Base-by-base conservation (phyloP, 225 moss, liverwort and hornwort genomes). In the Lunularia cruciata region DNA sequence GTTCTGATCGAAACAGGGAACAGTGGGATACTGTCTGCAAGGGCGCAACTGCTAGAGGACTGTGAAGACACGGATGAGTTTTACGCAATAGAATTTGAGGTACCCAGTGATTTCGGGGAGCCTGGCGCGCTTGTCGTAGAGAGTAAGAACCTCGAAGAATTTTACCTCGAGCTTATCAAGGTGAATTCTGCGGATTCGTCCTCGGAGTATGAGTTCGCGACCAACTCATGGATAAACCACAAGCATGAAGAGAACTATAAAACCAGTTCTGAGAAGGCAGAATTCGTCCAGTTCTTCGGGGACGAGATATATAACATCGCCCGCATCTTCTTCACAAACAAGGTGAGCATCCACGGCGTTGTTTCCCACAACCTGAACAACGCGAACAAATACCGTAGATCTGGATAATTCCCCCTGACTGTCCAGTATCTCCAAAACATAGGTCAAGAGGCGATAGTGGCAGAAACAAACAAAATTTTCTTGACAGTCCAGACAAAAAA, bases 281-380 rank as follows among this genome's bases (percentile, higher is more conserved):
- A n/a, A 8, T n/a, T n/a, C 43, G 9, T 43, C 9, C 43, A 43
- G 9, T 43, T 7, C 12, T 43, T 43, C 43, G 43, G 15, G 43
- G 4, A 45, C 77, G 16, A 52, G 52, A n/a, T 52, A n/a, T 52
- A 8, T n/a, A 8, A 2, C 20, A 63, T 85, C 82, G 79, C 78
- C 8, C 82, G 87, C 39, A 46, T 76, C 19, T 87, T 85, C 48
- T 87, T 87, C 65, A 57, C 71, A 72, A 85, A 87, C 77, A 82
- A 82, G 85, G 87, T 82, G 52, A 38, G 58, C n/a, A n/a, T n/a
- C n/a, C n/a, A n/a, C n/a, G n/a, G n/a, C n/a, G n/a, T n/a, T n/a
- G n/a, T n/a, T n/a, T n/a, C n/a, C n/a, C n/a, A n/a, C n/a, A n/a
- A n/a, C n/a, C n/a, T n/a, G n/a, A n/a, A n/a, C n/a, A n/a, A n/a